These are phyloP conservation scores for Trametes pubescens DNA, from an alignment of 1,284 basidiomycete species.

Conservation along the genomic window DNA sequence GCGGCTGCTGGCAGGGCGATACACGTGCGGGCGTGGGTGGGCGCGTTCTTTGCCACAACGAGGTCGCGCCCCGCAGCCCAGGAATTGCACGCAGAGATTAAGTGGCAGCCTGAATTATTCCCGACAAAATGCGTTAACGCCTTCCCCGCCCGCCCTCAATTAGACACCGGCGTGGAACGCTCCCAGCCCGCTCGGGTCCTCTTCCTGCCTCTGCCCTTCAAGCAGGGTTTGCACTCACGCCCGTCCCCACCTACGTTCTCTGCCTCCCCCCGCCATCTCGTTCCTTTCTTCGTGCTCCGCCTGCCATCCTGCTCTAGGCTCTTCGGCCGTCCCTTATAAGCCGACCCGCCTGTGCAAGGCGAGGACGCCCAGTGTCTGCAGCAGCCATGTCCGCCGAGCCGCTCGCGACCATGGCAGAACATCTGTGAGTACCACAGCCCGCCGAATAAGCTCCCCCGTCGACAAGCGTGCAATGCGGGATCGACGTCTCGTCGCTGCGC, in stretches of 20 bases:
- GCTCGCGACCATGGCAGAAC: constrained; percentile 32
- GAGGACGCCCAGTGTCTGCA: constrained; percentile 18
- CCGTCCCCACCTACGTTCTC: constrained; percentile 18
- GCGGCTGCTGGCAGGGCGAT: not conserved
- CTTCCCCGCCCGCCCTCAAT: constrained; percentile 27
- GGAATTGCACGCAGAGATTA: not conserved
- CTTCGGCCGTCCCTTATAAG: constrained; percentile 19
- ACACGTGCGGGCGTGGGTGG: constrained; percentile 7
- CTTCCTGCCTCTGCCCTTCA: constrained; percentile 24
- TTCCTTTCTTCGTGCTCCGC: constrained; percentile 16
- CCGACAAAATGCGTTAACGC: constrained; percentile 25
- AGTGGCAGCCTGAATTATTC: constrained; percentile 13
- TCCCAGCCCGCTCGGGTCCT: constrained; percentile 26
- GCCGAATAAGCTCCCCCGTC: constrained; percentile 8
- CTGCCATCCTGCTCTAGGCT: constrained; percentile 10
- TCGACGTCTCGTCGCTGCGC: constrained; percentile 9
- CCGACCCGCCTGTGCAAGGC: constrained; percentile 9
- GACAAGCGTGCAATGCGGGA: constrained; percentile 13
- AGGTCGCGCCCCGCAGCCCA: no score
- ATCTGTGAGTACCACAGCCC: constrained; percentile 32
- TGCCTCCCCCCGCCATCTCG: constrained; percentile 15
- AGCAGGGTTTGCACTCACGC: constrained; percentile 17
- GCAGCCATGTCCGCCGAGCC: constrained; percentile 26
- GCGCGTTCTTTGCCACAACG: constrained; percentile 1
- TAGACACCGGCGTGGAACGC: constrained; percentile 27